phyloP scores from a whole-genome alignment of 2,329 filamentous ascomycete species.

The Aphanoascus verrucosus region DNA sequence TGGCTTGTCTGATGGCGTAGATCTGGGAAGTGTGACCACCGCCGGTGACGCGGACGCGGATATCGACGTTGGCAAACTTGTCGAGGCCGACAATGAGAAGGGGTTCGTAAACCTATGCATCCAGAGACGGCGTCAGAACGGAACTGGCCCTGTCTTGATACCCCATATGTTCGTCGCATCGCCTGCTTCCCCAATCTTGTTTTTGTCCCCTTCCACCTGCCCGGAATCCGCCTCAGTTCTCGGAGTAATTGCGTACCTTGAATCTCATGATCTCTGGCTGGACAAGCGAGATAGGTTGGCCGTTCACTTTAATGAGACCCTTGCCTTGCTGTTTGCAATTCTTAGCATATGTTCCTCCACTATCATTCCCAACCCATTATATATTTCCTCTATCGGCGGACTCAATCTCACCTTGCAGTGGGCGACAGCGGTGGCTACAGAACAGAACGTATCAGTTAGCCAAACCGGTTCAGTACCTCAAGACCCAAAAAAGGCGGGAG shows the following conservation, averaged over 20 bases:
- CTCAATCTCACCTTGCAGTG: slow-evolving; percentile 67
- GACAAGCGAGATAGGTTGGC: slow-evolving; percentile 84
- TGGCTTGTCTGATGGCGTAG: slow-evolving; percentile 98
- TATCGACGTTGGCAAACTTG: slow-evolving; percentile 94
- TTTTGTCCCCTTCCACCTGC: slow-evolving; percentile 4
- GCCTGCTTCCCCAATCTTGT: neutral
- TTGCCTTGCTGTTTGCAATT: slow-evolving; percentile 51
- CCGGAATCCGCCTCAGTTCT: neutral
- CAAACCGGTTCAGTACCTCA: slow-evolving; percentile 18
- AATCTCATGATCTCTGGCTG: slow-evolving; percentile 96
- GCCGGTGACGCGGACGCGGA: slow-evolving; percentile 89
- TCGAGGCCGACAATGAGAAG: slow-evolving; percentile 93
- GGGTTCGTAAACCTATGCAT: slow-evolving; percentile 81
- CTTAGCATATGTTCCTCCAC: slow-evolving; percentile 17
- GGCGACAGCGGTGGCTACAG: slow-evolving; percentile 68
- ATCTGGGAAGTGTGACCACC: slow-evolving; percentile 97
- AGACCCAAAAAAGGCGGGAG: slow-evolving; percentile 2
- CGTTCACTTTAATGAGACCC: slow-evolving; percentile 98
- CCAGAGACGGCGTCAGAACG: slow-evolving; percentile 2
- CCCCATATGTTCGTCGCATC: neutral
- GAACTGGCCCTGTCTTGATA: neutral
- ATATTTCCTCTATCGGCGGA: neutral
- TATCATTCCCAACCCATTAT: neutral
- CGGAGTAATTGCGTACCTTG: slow-evolving; percentile 53
- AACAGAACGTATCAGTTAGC: slow-evolving; percentile 23